phyloP scores from a whole-genome alignment of 768 basidiomycete species.

The Tylopilus rubrobrunneus region DNA sequence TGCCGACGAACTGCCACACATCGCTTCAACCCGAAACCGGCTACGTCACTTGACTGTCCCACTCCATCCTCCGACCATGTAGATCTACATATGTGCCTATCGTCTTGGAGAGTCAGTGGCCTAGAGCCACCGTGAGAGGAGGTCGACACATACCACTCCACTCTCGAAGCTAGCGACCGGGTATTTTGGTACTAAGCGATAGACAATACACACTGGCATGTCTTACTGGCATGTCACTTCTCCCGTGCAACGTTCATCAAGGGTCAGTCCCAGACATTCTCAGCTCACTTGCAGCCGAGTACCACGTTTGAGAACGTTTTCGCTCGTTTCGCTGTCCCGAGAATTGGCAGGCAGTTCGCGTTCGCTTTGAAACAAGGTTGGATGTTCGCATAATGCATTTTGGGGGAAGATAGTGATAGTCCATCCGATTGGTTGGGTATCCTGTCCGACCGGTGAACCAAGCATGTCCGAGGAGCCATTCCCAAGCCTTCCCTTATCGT shows the following conservation, averaged over 20 bases:
- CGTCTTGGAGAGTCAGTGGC: no score
- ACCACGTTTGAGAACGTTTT: not conserved
- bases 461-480: not conserved
- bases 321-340: not conserved
- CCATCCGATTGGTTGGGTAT: not conserved
- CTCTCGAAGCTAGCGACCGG: not conserved
- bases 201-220: not conserved
- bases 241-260: not conserved
- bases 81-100: no score
- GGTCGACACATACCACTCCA: not conserved
- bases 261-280: not conserved
- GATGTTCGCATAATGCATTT: not conserved
- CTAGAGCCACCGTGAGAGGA: not conserved
- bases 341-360: not conserved
- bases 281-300: not conserved
- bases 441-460: not conserved
- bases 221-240: not conserved
- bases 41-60: not conserved
- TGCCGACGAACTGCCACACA: no score
- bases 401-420: slow-evolving; percentile 3
- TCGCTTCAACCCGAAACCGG: no score
- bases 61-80: not conserved
- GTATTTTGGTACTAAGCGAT: not conserved
- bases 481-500: not conserved
- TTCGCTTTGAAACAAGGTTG: not conserved